phyloP scores from a whole-genome alignment of 352 stramenopile genomes.

The Pythium rhizo-oryzae region DNA sequence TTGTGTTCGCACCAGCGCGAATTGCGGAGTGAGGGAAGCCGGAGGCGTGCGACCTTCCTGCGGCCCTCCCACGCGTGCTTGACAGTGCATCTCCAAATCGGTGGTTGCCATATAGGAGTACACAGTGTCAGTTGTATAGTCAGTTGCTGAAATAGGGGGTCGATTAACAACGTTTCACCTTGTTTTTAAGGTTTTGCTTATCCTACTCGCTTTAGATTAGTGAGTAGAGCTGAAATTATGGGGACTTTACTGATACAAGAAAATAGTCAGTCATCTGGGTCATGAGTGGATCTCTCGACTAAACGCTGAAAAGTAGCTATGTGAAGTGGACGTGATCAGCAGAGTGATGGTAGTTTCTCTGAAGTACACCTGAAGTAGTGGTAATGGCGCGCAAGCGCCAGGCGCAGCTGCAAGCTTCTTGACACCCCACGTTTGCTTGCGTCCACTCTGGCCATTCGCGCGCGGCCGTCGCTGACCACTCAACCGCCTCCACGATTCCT shows the following conservation, averaged over 20 bases:
- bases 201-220: no score
- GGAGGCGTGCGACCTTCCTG: background rate
- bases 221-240: no score
- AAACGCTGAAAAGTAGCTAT: conserved; percentile 24
- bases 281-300: conserved; percentile 5
- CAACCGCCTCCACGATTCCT: background rate
- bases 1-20: background rate
- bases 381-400: background rate
- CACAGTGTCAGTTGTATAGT: background rate
- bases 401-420: background rate
- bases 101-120: conserved; percentile 1
- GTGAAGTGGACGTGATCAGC: conserved; percentile 24
- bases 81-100: background rate
- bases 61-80: background rate
- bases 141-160: conserved; percentile 4
- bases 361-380: conserved; percentile 5
- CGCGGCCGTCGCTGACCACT: background rate
- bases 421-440: conserved; percentile 2
- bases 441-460: background rate
- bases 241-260: conserved; percentile 20
- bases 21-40: conserved; percentile 10
- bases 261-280: conserved; percentile 1
- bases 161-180: conserved; percentile 18
- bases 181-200: conserved; percentile 16
- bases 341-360: conserved; percentile 17